A percentile compares a stretch with the other conserved stretches of the same genome.
phyloP scores from a whole-genome alignment of 495 filamentous ascomycete genomes.

The Annulohypoxylon moriforme region DNA sequence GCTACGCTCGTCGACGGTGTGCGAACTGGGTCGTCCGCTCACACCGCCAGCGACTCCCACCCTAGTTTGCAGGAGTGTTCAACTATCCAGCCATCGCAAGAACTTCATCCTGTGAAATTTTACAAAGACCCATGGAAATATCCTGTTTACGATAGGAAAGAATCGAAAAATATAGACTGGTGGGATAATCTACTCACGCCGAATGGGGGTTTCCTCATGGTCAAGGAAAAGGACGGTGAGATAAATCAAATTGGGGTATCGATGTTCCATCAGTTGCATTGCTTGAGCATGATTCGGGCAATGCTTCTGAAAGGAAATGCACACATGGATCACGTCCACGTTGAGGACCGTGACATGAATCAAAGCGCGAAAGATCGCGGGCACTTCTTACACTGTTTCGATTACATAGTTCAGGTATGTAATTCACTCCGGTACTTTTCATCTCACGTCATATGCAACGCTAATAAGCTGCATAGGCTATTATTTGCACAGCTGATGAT shows the following conservation, averaged over 20 bases:
- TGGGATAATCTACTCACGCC: background rate
- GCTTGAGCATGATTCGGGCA: background rate
- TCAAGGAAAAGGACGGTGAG: background rate
- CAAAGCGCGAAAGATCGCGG: background rate
- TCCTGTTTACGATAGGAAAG: background rate
- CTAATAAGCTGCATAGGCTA: background rate
- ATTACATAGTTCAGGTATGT: constrained; percentile 2
- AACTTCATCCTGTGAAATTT: background rate
- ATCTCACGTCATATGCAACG: background rate
- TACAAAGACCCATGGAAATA: background rate
- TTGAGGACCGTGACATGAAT: background rate
- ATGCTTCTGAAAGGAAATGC: background rate
- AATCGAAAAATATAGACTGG: background rate
- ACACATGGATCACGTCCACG: constrained; percentile 1
- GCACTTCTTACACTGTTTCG: background rate
- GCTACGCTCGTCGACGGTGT: background rate
- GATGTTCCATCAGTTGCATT: constrained; percentile 2
- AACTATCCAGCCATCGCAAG: background rate
- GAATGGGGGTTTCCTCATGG: constrained; percentile 1
- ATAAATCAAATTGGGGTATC: background rate
- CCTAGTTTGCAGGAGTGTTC: background rate
- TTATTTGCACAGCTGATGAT: background rate
- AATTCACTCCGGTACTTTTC: background rate
- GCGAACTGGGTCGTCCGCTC: background rate
- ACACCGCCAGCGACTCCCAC: background rate